Evolutionary conservation across 2,329 filamentous ascomycete genomes (phyloP).

Genomic region (Sarocladium brachiariae): DNA sequence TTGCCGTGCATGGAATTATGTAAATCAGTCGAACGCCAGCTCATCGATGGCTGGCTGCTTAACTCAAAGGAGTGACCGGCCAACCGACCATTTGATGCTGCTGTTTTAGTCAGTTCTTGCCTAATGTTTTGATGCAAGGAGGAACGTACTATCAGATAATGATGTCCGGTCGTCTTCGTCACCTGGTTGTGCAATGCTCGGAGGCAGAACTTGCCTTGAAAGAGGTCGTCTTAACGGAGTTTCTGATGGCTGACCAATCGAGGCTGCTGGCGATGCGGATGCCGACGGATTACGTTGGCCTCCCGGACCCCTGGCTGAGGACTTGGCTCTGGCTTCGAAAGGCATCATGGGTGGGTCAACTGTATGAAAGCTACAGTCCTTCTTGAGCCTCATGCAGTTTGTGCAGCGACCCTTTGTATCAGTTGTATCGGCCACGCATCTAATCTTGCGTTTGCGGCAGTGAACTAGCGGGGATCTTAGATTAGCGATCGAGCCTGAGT

Average conservation of each 20-base stretch:
- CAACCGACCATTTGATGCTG: not conserved
- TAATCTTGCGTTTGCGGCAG: slow-evolving; percentile 87
- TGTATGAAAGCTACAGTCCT: slow-evolving; percentile 87
- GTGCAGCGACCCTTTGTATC: slow-evolving; percentile 73
- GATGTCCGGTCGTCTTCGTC: slow-evolving; percentile 1
- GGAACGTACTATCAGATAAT: not conserved
- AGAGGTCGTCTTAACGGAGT: slow-evolving; percentile 33
- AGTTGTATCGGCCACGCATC: slow-evolving; percentile 71
- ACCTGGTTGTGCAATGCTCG: not conserved
- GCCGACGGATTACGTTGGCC: slow-evolving; percentile 35
- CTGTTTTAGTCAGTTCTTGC: not conserved
- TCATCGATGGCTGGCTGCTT: not conserved
- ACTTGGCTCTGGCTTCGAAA: slow-evolving; percentile 37
- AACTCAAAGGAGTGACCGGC: slow-evolving; percentile 4
- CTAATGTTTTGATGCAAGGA: not conserved
- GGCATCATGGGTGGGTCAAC: slow-evolving; percentile 69
- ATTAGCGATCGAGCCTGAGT: not conserved
- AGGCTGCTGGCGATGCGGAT: slow-evolving; percentile 41
- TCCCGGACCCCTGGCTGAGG: slow-evolving; percentile 26
- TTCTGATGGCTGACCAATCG: slow-evolving; percentile 35
- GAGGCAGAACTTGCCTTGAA: slow-evolving; percentile 33
- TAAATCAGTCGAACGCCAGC: not conserved
- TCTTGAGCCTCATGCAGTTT: slow-evolving; percentile 91
- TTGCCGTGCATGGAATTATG: not conserved
- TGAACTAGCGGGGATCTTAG: slow-evolving; percentile 52